phyloP scores from a whole-genome alignment of 2,329 filamentous ascomycete species.

The Sarocladiaceae sp. region DNA sequence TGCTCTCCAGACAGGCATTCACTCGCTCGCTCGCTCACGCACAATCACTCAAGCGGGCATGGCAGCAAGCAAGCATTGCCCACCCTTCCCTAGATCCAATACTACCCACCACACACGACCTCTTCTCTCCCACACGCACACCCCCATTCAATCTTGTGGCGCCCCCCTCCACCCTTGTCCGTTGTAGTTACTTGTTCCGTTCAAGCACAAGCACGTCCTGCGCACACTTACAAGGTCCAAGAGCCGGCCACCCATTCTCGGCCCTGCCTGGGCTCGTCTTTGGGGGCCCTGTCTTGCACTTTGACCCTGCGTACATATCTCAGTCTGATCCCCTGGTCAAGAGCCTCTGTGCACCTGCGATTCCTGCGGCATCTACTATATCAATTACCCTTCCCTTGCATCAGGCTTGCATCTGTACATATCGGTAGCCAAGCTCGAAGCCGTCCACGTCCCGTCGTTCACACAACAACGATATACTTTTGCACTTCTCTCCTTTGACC shows the following conservation, averaged over 20 bases:
- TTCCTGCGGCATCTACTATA: conserved; percentile 2
- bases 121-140: background rate
- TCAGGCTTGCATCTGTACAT: conserved; percentile 2
- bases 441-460: background rate
- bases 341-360: background rate
- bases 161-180: background rate
- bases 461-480: background rate
- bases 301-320: conserved; percentile 8
- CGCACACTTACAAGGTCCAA: conserved; percentile 5
- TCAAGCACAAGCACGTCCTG: conserved; percentile 2
- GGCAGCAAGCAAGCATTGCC: background rate
- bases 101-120: conserved; percentile 2
- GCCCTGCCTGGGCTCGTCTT: background rate
- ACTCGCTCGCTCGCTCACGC: no score
- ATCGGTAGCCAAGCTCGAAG: conserved; percentile 4
- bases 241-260: conserved; percentile 7
- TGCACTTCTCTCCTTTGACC: background rate
- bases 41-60: background rate
- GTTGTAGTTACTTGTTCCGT: conserved; percentile 5
- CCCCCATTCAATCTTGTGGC: conserved; percentile 1
- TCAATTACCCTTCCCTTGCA: conserved; percentile 7
- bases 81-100: conserved; percentile 7
- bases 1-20: conserved; percentile 4
- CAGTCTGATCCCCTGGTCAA: conserved; percentile 4
- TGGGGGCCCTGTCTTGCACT: background rate